Evolutionary conservation across 2,329 filamentous ascomycete species (phyloP).

Genomic region (Drechslerella dactyloides): DNA sequence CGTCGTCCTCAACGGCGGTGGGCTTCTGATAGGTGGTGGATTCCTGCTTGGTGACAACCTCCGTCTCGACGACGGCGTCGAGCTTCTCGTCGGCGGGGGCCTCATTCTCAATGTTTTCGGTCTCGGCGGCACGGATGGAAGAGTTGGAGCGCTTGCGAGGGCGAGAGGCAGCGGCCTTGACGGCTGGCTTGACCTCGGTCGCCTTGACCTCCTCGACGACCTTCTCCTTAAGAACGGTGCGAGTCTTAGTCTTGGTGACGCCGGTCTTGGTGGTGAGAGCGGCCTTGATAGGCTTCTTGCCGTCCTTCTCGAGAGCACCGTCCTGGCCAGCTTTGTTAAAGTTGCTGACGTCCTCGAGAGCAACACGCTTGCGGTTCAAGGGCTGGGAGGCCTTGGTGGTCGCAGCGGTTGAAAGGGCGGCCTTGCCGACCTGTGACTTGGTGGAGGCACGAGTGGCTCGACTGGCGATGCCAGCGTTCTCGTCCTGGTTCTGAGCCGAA

Average conservation of each 20-base stretch:
- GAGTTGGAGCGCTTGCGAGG: slow-evolving; percentile 46
- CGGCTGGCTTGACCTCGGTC: slow-evolving; percentile 64
- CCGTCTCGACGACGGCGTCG: slow-evolving; percentile 55
- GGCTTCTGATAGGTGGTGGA: slow-evolving; percentile 22
- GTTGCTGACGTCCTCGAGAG: slow-evolving; percentile 94
- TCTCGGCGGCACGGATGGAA: slow-evolving; percentile 34
- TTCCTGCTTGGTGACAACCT: slow-evolving; percentile 46
- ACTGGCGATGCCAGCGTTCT: slow-evolving; percentile 47
- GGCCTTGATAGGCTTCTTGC: slow-evolving; percentile 66
- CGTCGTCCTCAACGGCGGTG: slow-evolving; percentile 30
- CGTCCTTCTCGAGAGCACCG: slow-evolving; percentile 69
- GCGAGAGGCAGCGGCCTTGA: slow-evolving; percentile 56
- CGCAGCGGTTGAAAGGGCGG: slow-evolving; percentile 23
- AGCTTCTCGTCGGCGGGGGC: slow-evolving; percentile 56
- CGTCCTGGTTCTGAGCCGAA: slow-evolving; percentile 42
- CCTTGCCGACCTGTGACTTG: slow-evolving; percentile 29
- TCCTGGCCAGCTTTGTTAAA: slow-evolving; percentile 76
- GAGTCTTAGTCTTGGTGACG: slow-evolving; percentile 58
- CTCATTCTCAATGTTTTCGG: slow-evolving; percentile 53
- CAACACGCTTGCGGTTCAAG: slow-evolving; percentile 76
- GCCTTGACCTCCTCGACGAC: slow-evolving; percentile 70
- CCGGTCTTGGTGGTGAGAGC: slow-evolving; percentile 78
- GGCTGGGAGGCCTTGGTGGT: slow-evolving; percentile 63
- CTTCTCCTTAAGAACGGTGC: slow-evolving; percentile 65
- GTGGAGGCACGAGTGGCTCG: slow-evolving; percentile 48